Evolutionary conservation across 106 monocot species (phyloP).

Genomic region (Narthecium ossifragum): DNA sequence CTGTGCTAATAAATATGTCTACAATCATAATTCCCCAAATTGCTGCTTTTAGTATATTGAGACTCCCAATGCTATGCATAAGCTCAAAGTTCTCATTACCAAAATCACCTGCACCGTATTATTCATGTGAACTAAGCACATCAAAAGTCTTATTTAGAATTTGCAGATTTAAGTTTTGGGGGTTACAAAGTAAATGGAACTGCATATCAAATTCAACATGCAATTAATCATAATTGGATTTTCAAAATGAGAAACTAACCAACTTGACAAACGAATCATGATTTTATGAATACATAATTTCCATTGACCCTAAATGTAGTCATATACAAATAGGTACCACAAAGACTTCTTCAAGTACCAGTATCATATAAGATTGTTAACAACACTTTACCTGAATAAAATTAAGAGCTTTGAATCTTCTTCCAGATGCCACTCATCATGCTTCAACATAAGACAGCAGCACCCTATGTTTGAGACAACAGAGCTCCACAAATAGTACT

Average conservation of each 20-base stretch:
- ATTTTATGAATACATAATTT: too few species aligned
- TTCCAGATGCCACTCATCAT: conserved; percentile 77
- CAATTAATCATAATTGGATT: too few species aligned
- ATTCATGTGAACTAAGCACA: not conserved
- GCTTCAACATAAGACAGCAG: conserved; percentile 44
- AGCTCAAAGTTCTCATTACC: conserved; percentile 93
- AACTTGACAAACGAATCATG: too few species aligned
- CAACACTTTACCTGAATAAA: conserved; percentile 77
- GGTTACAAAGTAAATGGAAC: not conserved
- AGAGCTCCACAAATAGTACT: not conserved
- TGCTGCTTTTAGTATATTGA: conserved; percentile 68
- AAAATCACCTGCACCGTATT: conserved; percentile 65
- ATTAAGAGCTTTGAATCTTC: conserved; percentile 76
- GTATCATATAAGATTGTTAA: too few species aligned
- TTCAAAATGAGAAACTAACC: too few species aligned
- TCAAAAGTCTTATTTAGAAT: not conserved
- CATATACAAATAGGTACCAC: too few species aligned
- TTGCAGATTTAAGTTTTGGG: not conserved
- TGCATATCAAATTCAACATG: too few species aligned
- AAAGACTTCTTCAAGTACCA: too few species aligned
- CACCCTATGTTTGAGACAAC: not conserved
- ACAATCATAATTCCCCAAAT: conserved; percentile 93
- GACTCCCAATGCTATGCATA: conserved; percentile 73
- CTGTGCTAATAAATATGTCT: conserved; percentile 62
- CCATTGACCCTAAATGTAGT: too few species aligned